These are phyloP conservation scores for Cystobasidium ongulense DNA, from an alignment of 768 basidiomycete species.

Conservation along the genomic window DNA sequence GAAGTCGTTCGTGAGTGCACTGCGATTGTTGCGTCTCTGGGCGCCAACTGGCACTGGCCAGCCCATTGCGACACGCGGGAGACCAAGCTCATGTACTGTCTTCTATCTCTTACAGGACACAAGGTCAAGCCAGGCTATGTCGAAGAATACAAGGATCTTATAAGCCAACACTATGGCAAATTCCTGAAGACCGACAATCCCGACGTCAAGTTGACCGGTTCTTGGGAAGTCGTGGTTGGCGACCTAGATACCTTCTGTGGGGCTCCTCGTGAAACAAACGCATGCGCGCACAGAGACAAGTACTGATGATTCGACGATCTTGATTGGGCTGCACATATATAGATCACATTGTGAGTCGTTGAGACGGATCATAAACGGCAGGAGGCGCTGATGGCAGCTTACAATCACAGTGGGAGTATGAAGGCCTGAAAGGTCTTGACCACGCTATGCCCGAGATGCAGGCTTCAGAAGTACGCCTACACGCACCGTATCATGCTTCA, in stretches of 20 bases:
- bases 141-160: slow-evolving; percentile 77
- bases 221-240: slow-evolving; percentile 85
- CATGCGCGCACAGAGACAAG: not conserved
- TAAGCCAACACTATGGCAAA: slow-evolving; percentile 74
- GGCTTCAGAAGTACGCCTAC: slow-evolving; percentile 56
- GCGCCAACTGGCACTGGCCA: too few species aligned
- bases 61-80: not conserved
- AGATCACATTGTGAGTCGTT: slow-evolving; percentile 27
- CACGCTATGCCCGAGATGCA: slow-evolving; percentile 59
- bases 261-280: slow-evolving; percentile 32
- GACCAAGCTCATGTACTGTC: not conserved
- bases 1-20: slow-evolving; percentile 66
- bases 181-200: slow-evolving; percentile 65
- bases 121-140: slow-evolving; percentile 70
- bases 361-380: not conserved
- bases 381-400: not conserved
- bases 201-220: slow-evolving; percentile 80
- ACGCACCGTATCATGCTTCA: not conserved
- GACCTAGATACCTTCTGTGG: slow-evolving; percentile 75
- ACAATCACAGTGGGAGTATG: slow-evolving; percentile 69
- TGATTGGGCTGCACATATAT: not conserved
- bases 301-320: not conserved
- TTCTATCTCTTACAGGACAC: slow-evolving; percentile 57
- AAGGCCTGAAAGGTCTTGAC: slow-evolving; percentile 85
- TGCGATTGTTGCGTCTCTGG: not conserved